Base-by-base conservation (phyloP, 1,139 yeast genomes). In the Kurtzmaniella quercitrusa region DNA sequence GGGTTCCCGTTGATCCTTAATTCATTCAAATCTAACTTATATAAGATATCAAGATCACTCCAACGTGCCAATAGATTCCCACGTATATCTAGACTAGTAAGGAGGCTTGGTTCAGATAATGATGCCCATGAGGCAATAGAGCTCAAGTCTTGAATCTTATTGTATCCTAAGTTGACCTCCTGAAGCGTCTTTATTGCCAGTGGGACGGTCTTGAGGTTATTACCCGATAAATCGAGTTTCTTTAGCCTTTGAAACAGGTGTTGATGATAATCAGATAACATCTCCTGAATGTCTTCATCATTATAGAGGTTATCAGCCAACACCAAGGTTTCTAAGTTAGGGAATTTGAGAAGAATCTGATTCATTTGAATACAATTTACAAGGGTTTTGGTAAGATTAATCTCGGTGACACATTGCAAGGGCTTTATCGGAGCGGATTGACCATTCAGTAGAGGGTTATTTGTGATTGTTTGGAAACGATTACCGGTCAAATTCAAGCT, bases 401-500 rank as follows among this genome's bases (percentile, higher is more conserved):
- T 46, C 1, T 60, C 50, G 1, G 46, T 46, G 1, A 55, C 41
- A 21, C 23, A 5, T 21, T 21, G 7, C 8, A 21, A 6, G 31
- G 31, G 12, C 31, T 27, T 27, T 27, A 27, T 27, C 10, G 31
- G 31, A 7, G 4, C 23, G 23, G 25, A 23, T 2, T 54, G 40
- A 2, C 65, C 42, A 31, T 58, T 52, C n/a, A 66, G 62, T 2
- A 34, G 10, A 64, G 58, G 69, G 44, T 19, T 48, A 44, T 14
- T 42, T 27, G 29, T 49, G 18, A 6, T 8, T 42, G 34, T 33
- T 38, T 27, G 9, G 38, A 39, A 74, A 42, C 81, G 60, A 55
- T 87, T 87, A 0, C 94, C 93, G 46, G 81, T 82, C 42, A 88
- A 55, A 41, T 75, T 71, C 41, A 89, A 54, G 2, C 61, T 59